Base-by-base conservation (phyloP, 257 asterid species). In the Verbena officinalis region DNA sequence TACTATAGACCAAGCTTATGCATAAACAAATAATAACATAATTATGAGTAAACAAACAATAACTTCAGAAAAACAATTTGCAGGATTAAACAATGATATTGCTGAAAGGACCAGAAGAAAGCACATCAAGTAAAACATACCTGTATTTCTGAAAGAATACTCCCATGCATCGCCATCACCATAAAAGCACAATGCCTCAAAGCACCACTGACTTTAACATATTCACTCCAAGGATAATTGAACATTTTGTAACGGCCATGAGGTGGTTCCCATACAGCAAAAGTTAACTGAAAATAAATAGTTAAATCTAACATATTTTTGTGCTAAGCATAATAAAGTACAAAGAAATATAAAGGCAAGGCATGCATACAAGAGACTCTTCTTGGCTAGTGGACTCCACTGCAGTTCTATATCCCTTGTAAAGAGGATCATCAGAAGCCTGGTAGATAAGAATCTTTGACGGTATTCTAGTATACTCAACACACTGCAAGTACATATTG, bases 231-330 rank as follows among this genome's bases (percentile, higher is more conserved):
- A 6, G 99, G 99, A 72, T 94, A 94, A 15, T 72, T 84, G 64
- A 90, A 77, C 96, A 90, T 94, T 67, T 67, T 94, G 78, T 94
- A 94, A 19, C 91, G 97, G 42, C 99, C 99, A 64, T 94, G 99
- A 65, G 99, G 97, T 0, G 99, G 99, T 76, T 94, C 99, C 99
- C 99, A 94, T 23, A 79, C 67, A 39, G 99, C 99, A 75, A 90
- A 94, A 63, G 75, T 71, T 48, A 91, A 70, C 96, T 86, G 80
- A 58, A 61, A 61, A 40, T 11, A 15, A 53, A 50, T 7, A 57
- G 14, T 27, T 15, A 10, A 56, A 23, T 36, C 31, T 7, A 24
- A 55, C 48, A 44, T 40, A 55, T 34, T 42, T 43, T 17, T 12
- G 11, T 13, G 55, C 53, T 14, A 60, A 67, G 23, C 15, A 44